phyloP scores from a whole-genome alignment of 106 monocot species.

The Allium sativum region DNA sequence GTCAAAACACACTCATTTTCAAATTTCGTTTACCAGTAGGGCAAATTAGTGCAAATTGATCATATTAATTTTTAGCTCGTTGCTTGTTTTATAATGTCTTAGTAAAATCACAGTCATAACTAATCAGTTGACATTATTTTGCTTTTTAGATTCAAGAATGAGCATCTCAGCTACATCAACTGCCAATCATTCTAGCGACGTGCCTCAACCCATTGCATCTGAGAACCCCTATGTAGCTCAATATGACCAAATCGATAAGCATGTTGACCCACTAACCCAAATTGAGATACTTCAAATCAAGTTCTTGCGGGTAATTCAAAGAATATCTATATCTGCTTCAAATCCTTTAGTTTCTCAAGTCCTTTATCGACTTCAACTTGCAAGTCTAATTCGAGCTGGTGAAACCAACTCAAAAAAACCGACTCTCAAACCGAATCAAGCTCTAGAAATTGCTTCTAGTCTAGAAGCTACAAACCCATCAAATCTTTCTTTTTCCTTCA shows the following conservation, averaged over 20 bases:
- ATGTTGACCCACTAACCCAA: conserved; percentile 29
- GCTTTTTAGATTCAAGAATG: conserved; percentile 17
- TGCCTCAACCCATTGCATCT: conserved; percentile 13
- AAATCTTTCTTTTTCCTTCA: conserved; percentile 51
- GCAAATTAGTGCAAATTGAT: too few species aligned
- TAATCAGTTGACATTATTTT: too few species aligned
- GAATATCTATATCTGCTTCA: conserved; percentile 45
- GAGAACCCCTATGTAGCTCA: conserved; percentile 19
- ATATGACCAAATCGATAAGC: conserved; percentile 9
- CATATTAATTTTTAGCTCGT: too few species aligned
- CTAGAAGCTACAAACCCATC: conserved; percentile 32
- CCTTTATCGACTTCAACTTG: conserved; percentile 75
- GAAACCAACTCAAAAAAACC: conserved; percentile 33
- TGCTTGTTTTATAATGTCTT: too few species aligned
- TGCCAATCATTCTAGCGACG: conserved; percentile 9
- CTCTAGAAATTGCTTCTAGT: conserved; percentile 39
- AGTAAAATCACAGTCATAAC: too few species aligned
- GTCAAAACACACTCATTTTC: too few species aligned
- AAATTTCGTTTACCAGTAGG: too few species aligned
- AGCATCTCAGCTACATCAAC: conserved; percentile 7
- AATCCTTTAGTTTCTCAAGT: conserved; percentile 54
- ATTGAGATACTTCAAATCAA: conserved; percentile 66
- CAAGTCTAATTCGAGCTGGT: conserved; percentile 53
- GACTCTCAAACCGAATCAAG: conserved; percentile 36
- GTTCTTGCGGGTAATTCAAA: conserved; percentile 63